Conservation (phyloP, 2,329 filamentous ascomycete species). For the Canariomyces notabilis region DNA sequence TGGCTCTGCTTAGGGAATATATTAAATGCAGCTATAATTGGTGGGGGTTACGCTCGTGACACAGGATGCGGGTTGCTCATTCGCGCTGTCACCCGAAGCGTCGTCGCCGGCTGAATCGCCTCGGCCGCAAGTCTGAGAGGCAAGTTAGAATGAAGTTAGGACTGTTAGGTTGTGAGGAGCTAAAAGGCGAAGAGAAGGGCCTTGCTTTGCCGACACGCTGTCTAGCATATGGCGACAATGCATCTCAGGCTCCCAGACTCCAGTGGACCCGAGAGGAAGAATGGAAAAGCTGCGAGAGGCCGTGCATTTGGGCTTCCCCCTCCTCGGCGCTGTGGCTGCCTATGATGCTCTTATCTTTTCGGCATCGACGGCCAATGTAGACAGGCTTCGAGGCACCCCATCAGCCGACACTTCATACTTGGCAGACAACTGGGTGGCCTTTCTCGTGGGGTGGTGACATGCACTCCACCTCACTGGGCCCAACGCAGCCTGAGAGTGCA, state of each 20-base stretch:
- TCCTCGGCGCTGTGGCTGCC: constrained; percentile 8
- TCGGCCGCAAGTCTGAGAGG: not conserved
- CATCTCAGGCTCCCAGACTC: not conserved
- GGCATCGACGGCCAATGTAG: constrained; percentile 9
- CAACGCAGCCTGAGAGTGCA: not conserved
- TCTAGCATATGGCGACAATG: not conserved
- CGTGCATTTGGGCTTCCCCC: not conserved
- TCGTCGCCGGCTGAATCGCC: constrained; percentile 20
- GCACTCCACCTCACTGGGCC: constrained; percentile 4
- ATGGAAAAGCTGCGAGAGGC: not conserved
- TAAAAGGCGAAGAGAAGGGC: constrained; percentile 1
- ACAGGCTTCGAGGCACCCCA: constrained; percentile 10
- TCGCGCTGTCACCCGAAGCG: constrained; percentile 17
- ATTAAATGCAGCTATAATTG: constrained; percentile 26
- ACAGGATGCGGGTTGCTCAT: constrained; percentile 18
- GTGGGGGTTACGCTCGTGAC: constrained; percentile 22
- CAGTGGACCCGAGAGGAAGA: not conserved
- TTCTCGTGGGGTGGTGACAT: not conserved
- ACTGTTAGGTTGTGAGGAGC: constrained; percentile 2
- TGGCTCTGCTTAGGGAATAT: constrained; percentile 14
- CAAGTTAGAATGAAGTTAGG: not conserved
- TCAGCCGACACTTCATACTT: not conserved
- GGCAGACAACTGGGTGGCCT: not conserved
- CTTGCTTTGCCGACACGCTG: not conserved
- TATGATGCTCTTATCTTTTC: constrained; percentile 14